Evolutionary conservation across 768 basidiomycete species (phyloP).

Genomic region (Cystobasidium onofrii): DNA sequence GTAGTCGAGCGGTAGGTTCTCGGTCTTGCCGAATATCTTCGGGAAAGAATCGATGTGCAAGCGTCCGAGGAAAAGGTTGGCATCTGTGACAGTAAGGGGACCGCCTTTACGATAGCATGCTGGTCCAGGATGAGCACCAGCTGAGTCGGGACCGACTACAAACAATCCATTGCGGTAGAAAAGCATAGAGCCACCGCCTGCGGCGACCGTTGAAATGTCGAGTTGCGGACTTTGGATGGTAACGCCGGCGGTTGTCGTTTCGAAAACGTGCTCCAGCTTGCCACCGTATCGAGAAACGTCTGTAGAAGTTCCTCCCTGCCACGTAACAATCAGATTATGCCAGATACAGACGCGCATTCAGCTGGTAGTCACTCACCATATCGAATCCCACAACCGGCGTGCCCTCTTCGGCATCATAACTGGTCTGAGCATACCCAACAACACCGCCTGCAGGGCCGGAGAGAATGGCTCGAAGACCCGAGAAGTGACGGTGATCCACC

Average conservation of each 20-base stretch:
- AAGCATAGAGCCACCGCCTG: constrained; percentile 84
- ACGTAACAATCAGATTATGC: constrained; percentile 52
- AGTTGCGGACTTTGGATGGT: constrained; percentile 86
- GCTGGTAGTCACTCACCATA: constrained; percentile 40
- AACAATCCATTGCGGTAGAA: constrained; percentile 85
- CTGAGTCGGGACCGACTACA: constrained; percentile 84
- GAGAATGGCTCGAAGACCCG: constrained; percentile 83
- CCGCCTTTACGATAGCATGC: constrained; percentile 88
- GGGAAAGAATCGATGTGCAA: constrained; percentile 85
- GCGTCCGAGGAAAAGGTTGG: constrained; percentile 79
- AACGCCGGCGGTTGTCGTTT: constrained; percentile 92
- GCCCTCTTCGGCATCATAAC: constrained; percentile 63
- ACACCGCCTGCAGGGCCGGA: constrained; percentile 83
- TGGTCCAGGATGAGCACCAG: constrained; percentile 88
- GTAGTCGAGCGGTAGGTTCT: constrained; percentile 76
- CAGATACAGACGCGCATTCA: not conserved
- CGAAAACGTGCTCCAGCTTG: constrained; percentile 85
- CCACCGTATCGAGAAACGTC: constrained; percentile 91
- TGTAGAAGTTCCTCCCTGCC: constrained; percentile 71
- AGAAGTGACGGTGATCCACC: constrained; percentile 70
- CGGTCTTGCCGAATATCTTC: constrained; percentile 83
- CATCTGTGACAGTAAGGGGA: constrained; percentile 83
- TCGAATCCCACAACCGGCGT: constrained; percentile 71
- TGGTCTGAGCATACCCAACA: constrained; percentile 81
- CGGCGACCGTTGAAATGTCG: constrained; percentile 87